Percentiles rank a stretch among this genome's conserved stretches.
phyloP scores from a whole-genome alignment of 176 grass and related monocot genomes.

The Pharus latifolius region DNA sequence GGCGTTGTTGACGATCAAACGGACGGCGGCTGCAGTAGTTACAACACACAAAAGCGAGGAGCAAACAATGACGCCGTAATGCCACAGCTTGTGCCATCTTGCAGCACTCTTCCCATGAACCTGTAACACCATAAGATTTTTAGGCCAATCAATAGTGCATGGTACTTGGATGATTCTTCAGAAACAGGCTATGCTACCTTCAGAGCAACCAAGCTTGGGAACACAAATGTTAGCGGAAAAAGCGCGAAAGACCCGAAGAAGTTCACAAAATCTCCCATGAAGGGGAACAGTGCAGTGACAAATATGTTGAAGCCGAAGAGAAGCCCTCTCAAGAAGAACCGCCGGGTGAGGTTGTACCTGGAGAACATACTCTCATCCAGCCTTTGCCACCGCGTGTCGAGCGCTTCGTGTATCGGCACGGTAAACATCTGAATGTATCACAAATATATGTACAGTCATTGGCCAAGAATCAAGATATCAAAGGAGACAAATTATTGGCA shows the following conservation, averaged over 20 bases:
- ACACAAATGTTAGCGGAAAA: conserved; percentile 73
- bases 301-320: conserved; percentile 65
- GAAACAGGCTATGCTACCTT: conserved; percentile 65
- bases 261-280: conserved; percentile 95
- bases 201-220: conserved; percentile 74
- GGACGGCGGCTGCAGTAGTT: conserved; percentile 47
- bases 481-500: too few species aligned
- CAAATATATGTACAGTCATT: too few species aligned
- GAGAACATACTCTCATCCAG: conserved; percentile 77
- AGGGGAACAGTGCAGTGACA: conserved; percentile 64
- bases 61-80: conserved; percentile 40
- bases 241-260: conserved; percentile 78
- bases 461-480: too few species aligned
- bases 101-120: conserved; percentile 24
- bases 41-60: conserved; percentile 35
- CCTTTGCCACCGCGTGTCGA: conserved; percentile 68
- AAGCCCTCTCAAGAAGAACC: conserved; percentile 38
- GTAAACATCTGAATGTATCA: conserved; percentile 80
- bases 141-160: too few species aligned
- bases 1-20: conserved; percentile 44
- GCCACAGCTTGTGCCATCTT: conserved; percentile 47
- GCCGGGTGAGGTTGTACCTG: conserved; percentile 45
- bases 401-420: conserved; percentile 72
- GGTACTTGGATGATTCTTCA: too few species aligned
- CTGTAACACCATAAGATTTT: conserved; percentile 1